A percentile compares a stretch with the other conserved stretches of the same genome.
These are phyloP conservation scores for Colletotrichum costaricense DNA, from an alignment of 2,329 filamentous ascomycete genomes.

Conservation along the genomic window DNA sequence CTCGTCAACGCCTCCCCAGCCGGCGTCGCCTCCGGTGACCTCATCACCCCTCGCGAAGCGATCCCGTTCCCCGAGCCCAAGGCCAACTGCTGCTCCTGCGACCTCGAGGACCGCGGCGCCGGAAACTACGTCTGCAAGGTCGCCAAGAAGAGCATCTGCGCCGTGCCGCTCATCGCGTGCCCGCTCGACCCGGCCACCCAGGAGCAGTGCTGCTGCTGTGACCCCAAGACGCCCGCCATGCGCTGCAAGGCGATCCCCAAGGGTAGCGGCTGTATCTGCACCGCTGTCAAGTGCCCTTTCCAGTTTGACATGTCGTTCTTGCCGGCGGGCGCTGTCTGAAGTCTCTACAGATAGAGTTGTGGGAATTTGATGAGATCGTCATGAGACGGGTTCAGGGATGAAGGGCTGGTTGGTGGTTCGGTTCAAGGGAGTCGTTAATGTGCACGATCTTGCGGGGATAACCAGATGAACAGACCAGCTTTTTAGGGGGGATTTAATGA, in stretches of 20 bases:
- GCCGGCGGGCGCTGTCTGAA: neutral
- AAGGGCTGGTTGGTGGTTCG: neutral
- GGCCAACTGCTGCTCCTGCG: constrained; percentile 41
- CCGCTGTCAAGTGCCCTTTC: constrained; percentile 34
- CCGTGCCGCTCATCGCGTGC: constrained; percentile 32
- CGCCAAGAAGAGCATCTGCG: constrained; percentile 13
- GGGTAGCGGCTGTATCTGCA: constrained; percentile 28
- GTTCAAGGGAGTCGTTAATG: neutral
- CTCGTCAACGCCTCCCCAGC: constrained; percentile 38
- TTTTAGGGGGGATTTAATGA: neutral
- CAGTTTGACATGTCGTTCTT: neutral
- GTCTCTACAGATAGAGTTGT: neutral
- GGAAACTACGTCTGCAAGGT: constrained; percentile 35
- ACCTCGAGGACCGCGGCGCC: constrained; percentile 20
- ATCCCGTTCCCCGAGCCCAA: neutral
- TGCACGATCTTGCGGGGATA: no score
- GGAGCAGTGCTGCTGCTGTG: constrained; percentile 39
- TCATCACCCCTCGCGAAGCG: constrained; percentile 28
- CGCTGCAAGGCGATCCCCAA: constrained; percentile 20
- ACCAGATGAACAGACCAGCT: neutral
- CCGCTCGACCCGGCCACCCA: constrained; percentile 37
- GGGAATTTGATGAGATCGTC: neutral
- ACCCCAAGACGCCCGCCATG: neutral
- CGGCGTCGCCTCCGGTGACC: constrained; percentile 25
- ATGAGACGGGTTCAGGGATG: no score